Percentiles rank a stretch among this genome's conserved stretches.
phyloP scores from a whole-genome alignment of 2,329 filamentous ascomycete genomes.

The Aurifilum marmelostoma region DNA sequence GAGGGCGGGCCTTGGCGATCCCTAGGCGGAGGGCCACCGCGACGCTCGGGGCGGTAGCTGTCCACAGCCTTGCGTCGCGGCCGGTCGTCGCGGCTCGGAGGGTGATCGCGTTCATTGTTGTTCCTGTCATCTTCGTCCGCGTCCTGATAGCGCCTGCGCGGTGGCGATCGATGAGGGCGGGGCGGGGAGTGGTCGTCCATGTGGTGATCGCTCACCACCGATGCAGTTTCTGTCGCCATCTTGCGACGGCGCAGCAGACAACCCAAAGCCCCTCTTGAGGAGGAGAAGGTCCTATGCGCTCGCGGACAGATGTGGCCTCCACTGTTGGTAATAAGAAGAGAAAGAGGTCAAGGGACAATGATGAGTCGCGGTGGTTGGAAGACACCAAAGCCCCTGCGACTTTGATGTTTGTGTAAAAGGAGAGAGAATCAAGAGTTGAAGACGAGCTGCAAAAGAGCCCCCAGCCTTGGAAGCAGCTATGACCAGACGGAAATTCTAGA shows the following conservation, averaged over 20 bases:
- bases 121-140: conserved; percentile 32
- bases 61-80: conserved; percentile 51
- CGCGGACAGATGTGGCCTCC: not conserved
- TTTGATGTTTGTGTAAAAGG: not conserved
- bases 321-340: not conserved
- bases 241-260: conserved; percentile 2
- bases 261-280: conserved; percentile 2
- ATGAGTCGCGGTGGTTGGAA: not conserved
- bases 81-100: conserved; percentile 30
- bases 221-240: conserved; percentile 30
- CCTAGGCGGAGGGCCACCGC: conserved; percentile 8
- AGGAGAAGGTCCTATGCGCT: not conserved
- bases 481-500: conserved; percentile 13
- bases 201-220: conserved; percentile 28
- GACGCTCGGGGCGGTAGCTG: conserved; percentile 50
- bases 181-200: conserved; percentile 36
- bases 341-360: not conserved
- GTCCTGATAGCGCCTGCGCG: conserved; percentile 31
- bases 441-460: too few relatives aligned
- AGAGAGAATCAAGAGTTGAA: too few relatives aligned
- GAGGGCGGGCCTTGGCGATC: conserved; percentile 23
- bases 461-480: not conserved
- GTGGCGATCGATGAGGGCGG: conserved; percentile 37
- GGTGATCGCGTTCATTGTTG: conserved; percentile 29
- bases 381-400: not conserved